These are phyloP conservation scores for Yamadazyma scolyti DNA, from an alignment of 805 yeast genomes.

Conservation along the genomic window DNA sequence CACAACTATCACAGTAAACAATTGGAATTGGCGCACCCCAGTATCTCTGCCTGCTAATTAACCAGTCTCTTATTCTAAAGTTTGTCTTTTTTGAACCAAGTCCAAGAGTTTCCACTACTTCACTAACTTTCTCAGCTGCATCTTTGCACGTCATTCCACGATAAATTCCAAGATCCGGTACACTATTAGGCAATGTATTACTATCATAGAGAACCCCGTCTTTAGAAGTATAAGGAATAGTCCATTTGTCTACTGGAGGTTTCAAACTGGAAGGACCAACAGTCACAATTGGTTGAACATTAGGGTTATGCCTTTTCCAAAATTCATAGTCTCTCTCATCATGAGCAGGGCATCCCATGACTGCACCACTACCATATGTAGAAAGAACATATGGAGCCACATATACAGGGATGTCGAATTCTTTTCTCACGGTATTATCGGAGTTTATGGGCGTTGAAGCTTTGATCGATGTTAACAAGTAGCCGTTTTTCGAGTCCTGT, in stretches of 20 bases:
- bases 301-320: slow-evolving; percentile 64
- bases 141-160: slow-evolving; percentile 46
- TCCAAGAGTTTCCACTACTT: slow-evolving; percentile 31
- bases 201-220: slow-evolving; percentile 37
- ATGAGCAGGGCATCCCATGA: slow-evolving; percentile 98
- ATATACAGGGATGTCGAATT: slow-evolving; percentile 61
- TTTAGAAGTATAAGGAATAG: slow-evolving; percentile 47
- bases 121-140: slow-evolving; percentile 49
- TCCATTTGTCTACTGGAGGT: slow-evolving; percentile 21
- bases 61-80: slow-evolving; percentile 84
- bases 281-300: slow-evolving; percentile 35
- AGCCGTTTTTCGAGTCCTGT: slow-evolving; percentile 50
- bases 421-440: slow-evolving; percentile 11
- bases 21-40: slow-evolving; percentile 99
- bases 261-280: slow-evolving; percentile 36
- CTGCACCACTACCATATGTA: slow-evolving; percentile 87
- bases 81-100: slow-evolving; percentile 50
- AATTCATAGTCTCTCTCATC: slow-evolving; percentile 81
- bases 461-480: slow-evolving; percentile 36
- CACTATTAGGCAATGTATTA: slow-evolving; percentile 23
- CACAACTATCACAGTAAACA: slow-evolving; percentile 81
- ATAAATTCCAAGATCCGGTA: slow-evolving; percentile 30
- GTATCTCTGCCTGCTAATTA: slow-evolving; percentile 88
- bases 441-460: slow-evolving; percentile 60
- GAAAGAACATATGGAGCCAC: slow-evolving; percentile 89